Evolutionary conservation across 352 stramenopile genomes (phyloP), one percentile per base, ranked within the genome.

Genomic region (Detonula confervacea): DNA sequence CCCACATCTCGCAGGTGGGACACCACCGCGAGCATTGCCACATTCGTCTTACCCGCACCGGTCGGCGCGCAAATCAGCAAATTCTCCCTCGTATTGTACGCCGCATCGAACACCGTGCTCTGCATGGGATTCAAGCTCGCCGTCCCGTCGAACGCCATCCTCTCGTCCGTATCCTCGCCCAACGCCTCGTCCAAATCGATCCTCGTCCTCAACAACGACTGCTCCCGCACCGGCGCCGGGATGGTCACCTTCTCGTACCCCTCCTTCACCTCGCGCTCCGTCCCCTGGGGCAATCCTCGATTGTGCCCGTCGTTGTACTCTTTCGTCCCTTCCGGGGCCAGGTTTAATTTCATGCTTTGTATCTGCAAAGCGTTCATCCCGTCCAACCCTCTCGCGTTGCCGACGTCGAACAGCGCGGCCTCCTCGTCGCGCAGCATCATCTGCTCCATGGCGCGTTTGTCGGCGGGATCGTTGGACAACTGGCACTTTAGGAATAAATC

Each of bases 1-100:
- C 88, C 91, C 49, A 92, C 88, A 76, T 94, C 88, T 39, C 88
- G 74, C 49, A 94, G 84, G 72, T 95, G 95, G 18, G 98, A 95
- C 8, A 98, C 86, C 8, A 99, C 95, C 0, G 96, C 90, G 7
- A 99, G 90, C 96, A 99, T 98, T 1, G 98, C 98, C 16, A 99
- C 97, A 87, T 99, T 99, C 0, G 97, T 99, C 76, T 99, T 99
- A 75, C 97, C 97, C 4, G 97, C 97, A 62, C 97, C 96, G 11
- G 92, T 96, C 0, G 91, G 92, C 44, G 91, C 88, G 77, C 91
- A 96, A 44, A 99, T 96, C 24, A 99, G 88, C 22, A 91, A 59
- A 83, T 99, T 99, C 81, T 99, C 96, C 55, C 98, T 96, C 60
- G 93, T 96, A 60, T 96, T 91, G 86, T 98, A 99, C 0, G 97